Evolutionary conservation across 1,284 basidiomycete genomes (phyloP), one percentile per base, ranked within the genome.

Genomic region (Fomitopsis pinicola): DNA sequence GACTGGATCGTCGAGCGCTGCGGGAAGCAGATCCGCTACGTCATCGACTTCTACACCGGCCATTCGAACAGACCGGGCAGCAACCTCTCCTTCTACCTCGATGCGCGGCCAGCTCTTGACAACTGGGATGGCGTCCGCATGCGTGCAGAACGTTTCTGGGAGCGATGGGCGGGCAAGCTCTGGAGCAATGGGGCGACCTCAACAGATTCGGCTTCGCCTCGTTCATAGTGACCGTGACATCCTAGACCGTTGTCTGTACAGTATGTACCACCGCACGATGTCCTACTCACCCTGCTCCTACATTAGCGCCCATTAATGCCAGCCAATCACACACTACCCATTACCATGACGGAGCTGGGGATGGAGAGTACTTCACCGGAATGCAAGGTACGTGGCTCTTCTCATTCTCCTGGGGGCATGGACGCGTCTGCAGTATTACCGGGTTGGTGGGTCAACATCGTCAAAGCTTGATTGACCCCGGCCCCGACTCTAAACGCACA

Each of bases 11-110:
- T 99, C 48, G 95, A 98, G 74, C 87, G 97, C 35, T 95, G 94
- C 70, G 95, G 95, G 2, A 85, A 84, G 2, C 87, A 87, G 59
- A 82, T 96, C 70, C 88, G 97, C 64, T 99, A 99, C 77, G 88
- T 99, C 61, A 98, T 99, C 67, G 97, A 99, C 76, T 99, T 98
- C 74, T 99, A 99, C 80, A 92, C 94, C 0, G 97, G 97, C n/a
- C 87, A 84, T 61, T 77, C 78, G 35, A 75, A 78, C 52, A 74
- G 72, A 36, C 68, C 77, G 5, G 66, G 77, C 12, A 75, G 76
- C 59, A 80, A 80, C 63, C 71, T 85, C 22, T 88, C 95, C 4
- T 99, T 99, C 76, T 97, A 91, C 75, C 84, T 99, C 45, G 97
- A 99, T 70, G 95, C 94, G 12, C 82, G 97, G 54, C 97, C 97